A percentile compares a stretch with the other conserved stretches of the same genome.
phyloP scores from a whole-genome alignment of 2,329 filamentous ascomycete genomes.

The Colletotrichum cuscutae region DNA sequence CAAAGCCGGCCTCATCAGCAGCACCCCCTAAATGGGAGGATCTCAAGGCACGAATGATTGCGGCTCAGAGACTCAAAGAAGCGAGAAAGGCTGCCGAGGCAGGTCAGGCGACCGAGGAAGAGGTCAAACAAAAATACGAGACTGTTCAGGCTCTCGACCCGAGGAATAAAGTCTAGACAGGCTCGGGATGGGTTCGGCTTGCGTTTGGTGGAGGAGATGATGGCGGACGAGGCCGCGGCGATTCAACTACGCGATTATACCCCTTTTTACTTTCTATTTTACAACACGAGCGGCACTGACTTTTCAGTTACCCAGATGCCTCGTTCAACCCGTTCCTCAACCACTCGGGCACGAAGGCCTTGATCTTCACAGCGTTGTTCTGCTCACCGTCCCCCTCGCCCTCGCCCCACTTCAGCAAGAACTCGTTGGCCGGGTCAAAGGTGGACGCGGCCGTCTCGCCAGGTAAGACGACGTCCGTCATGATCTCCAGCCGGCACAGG shows the following conservation, averaged over 20 bases:
- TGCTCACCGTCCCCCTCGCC: constrained; percentile 37
- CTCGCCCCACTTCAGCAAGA: constrained; percentile 33
- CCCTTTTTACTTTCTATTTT: constrained; percentile 21
- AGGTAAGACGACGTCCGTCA: constrained; percentile 83
- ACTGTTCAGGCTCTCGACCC: constrained; percentile 33
- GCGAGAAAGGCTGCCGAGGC: constrained; percentile 61
- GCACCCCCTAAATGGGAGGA: constrained; percentile 33
- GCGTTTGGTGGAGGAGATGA: neutral
- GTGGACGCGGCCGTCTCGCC: constrained; percentile 74
- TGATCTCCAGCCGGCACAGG: constrained; percentile 87
- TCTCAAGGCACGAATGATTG: constrained; percentile 39
- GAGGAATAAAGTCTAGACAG: neutral
- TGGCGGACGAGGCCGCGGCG: neutral
- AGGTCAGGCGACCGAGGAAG: constrained; percentile 58
- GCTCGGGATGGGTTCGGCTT: neutral
- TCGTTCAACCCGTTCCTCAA: constrained; percentile 54
- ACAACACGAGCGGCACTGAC: constrained; percentile 20
- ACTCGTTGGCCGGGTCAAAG: constrained; percentile 59
- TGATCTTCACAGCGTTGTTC: constrained; percentile 64
- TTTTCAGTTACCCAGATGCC: constrained; percentile 26
- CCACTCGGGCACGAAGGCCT: constrained; percentile 90
- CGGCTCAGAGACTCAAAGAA: constrained; percentile 58
- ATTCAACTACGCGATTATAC: constrained; percentile 28
- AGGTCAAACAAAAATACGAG: constrained; percentile 18
- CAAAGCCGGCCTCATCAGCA: neutral